Evolutionary conservation across 768 basidiomycete species (phyloP).

Genomic region (Hygrophoropsis aurantiaca): DNA sequence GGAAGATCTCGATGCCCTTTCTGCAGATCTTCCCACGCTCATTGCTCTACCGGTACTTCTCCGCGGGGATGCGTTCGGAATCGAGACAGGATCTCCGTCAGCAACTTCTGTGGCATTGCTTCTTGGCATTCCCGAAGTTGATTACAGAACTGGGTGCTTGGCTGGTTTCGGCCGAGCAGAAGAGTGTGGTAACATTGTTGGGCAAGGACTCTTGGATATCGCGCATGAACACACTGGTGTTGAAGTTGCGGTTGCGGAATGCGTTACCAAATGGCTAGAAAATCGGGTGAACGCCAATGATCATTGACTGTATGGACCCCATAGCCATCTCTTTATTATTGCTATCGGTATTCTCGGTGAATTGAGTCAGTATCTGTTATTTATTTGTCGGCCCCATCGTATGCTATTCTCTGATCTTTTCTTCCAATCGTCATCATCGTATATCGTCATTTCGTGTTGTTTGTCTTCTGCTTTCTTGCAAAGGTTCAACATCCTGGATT

Average conservation of each 20-base stretch:
- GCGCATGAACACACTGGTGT: constrained; percentile 34
- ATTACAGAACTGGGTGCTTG: constrained; percentile 68
- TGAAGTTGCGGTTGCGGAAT: constrained; percentile 29
- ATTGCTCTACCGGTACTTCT: constrained; percentile 71
- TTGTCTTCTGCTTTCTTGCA: too few relatives aligned
- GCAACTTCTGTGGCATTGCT: constrained; percentile 43
- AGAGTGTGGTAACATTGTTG: constrained; percentile 63
- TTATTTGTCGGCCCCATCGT: too few relatives aligned
- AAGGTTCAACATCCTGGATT: too few relatives aligned
- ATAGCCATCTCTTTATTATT: neutral
- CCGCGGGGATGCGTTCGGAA: constrained; percentile 36
- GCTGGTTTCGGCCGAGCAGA: constrained; percentile 78
- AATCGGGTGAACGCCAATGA: constrained; percentile 12
- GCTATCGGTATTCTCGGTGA: too few relatives aligned
- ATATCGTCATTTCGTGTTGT: too few relatives aligned
- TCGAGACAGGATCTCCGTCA: neutral
- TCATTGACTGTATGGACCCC: constrained; percentile 17
- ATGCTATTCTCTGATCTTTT: too few relatives aligned
- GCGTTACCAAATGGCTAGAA: constrained; percentile 49
- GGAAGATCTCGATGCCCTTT: constrained; percentile 50
- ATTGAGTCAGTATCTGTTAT: too few relatives aligned
- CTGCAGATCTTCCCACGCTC: constrained; percentile 68
- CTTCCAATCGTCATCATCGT: too few relatives aligned
- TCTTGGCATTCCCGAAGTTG: constrained; percentile 57
- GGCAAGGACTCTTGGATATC: constrained; percentile 53